These are phyloP conservation scores for Zizania latifolia DNA, from an alignment of 176 grass and related monocot species.

Conservation along the genomic window DNA sequence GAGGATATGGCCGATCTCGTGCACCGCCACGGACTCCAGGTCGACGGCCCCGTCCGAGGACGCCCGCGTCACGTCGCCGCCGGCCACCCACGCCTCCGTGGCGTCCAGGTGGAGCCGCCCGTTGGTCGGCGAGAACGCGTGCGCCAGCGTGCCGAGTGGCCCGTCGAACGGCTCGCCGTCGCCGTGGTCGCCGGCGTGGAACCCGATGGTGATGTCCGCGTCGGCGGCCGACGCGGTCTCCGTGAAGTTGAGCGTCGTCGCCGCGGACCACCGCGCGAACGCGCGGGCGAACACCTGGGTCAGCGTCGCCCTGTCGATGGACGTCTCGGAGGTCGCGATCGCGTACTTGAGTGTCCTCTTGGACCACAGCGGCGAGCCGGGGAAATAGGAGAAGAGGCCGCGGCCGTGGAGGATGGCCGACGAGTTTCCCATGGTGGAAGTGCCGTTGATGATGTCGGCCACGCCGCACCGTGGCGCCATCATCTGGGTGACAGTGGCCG, in stretches of 20 bases:
- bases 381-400: constrained; percentile 77
- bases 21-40: too few relatives aligned
- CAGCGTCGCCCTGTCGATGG: too few relatives aligned
- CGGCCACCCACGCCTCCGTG: constrained; percentile 69
- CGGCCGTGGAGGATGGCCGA: constrained; percentile 26
- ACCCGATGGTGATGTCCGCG: constrained; percentile 74
- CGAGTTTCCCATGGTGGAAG: constrained; percentile 31
- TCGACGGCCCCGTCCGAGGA: constrained; percentile 36
- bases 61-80: constrained; percentile 31
- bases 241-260: constrained; percentile 66
- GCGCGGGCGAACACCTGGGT: too few relatives aligned
- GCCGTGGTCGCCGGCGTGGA: constrained; percentile 58
- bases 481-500: too few relatives aligned
- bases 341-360: constrained; percentile 39
- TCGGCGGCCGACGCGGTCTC: constrained; percentile 24
- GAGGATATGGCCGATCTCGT: too few relatives aligned
- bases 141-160: constrained; percentile 66
- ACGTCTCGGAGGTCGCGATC: too few relatives aligned
- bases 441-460: constrained; percentile 71
- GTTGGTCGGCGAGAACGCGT: constrained; percentile 84
- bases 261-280: constrained; percentile 60
- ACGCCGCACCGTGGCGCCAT: constrained; percentile 81
- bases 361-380: constrained; percentile 49
- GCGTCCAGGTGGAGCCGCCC: constrained; percentile 87
- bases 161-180: constrained; percentile 85